Base-by-base conservation (phyloP, 2,329 filamentous ascomycete species). In the Botryotinia convoluta region DNA sequence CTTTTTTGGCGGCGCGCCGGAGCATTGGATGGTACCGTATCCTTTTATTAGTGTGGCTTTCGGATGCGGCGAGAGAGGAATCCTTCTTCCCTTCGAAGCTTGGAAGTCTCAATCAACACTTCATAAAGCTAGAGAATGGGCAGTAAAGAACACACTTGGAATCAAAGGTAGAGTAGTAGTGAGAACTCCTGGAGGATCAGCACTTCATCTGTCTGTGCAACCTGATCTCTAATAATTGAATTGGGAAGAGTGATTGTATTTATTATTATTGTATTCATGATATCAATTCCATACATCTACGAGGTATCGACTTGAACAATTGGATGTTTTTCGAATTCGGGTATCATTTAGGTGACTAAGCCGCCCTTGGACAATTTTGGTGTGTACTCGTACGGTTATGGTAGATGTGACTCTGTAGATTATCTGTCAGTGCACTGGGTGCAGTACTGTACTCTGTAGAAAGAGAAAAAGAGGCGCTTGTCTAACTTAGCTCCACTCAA, bases 31-130 rank as follows among this genome's bases (percentile, higher is more conserved):
- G 35, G 69, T 32, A 71, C 59, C 51, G 69, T 62, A 69, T 65
- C 59, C 69, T 64, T 61, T 63, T 64, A n/a, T 69, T 60, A 71
- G 69, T 60, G 69, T 63, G 57, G 44, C 69, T 71, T 71, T 65
- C 59, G 69, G 69, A 44, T 51, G 69, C 69, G 65, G 48, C 45
- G 64, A 67, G 32, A 45, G 54, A 32, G 69, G 48, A 71, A 64
- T 61, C 59, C 62, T 71, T 39, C 51, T 57, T 57, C 51, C n/a
- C 7, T 29, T 57, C 14, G 51, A 57, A 29, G 51, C n/a, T 57
- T 57, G n/a, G 51, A 57, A 54, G 48, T 54, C 26, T 54, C 48
- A 54, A 54, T 54, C 45, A 68, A 68, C 64, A 57, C 64, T 42
- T 32, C 39, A 51, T 32, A 10, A 57, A 29, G 48, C 48, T 54